Conservation (phyloP, 805 yeast genomes). For the Ogataea kodamae region DNA sequence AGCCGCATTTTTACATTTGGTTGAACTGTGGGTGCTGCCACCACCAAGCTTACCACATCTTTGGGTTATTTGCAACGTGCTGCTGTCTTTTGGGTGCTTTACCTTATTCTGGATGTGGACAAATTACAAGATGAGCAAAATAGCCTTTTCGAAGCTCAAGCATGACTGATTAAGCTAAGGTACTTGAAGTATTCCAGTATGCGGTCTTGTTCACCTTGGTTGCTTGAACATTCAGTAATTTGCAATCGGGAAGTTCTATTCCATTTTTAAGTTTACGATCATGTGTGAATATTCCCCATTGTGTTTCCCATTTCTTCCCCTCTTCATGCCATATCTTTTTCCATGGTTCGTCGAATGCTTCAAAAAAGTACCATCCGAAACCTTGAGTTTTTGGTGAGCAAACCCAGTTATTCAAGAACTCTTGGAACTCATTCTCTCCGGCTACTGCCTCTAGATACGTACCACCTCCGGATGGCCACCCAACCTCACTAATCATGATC, state of each 20-base stretch:
- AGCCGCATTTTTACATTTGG: conserved; percentile 47
- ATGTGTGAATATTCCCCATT: conserved; percentile 62
- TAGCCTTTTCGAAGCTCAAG: conserved; percentile 30
- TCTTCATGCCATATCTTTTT: conserved; percentile 49
- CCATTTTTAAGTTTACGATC: conserved; percentile 46
- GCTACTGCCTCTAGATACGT: conserved; percentile 44
- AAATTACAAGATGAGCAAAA: conserved; percentile 46
- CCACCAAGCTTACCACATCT: conserved; percentile 73
- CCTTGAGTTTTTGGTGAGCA: conserved; percentile 39
- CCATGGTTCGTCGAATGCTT: conserved; percentile 76
- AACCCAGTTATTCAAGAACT: conserved; percentile 49
- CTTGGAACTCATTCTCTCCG: conserved; percentile 40
- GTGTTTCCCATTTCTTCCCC: conserved; percentile 57
- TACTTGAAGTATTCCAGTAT: too few relatives aligned
- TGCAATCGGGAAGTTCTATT: conserved; percentile 40
- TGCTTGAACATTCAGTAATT: not conserved
- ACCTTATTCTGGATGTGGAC: conserved; percentile 80
- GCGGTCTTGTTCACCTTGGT: not conserved
- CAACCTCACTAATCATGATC: conserved; percentile 57
- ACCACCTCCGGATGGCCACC: conserved; percentile 73
- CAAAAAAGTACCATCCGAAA: conserved; percentile 57
- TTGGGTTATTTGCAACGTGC: conserved; percentile 75
- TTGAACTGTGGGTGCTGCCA: conserved; percentile 50
- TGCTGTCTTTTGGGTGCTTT: conserved; percentile 75
- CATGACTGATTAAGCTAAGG: conserved; percentile 12